Evolutionary conservation across 495 filamentous ascomycete species (phyloP), one percentile per base, ranked within the genome.

Genomic region (Barbatosphaeria neglecta): DNA sequence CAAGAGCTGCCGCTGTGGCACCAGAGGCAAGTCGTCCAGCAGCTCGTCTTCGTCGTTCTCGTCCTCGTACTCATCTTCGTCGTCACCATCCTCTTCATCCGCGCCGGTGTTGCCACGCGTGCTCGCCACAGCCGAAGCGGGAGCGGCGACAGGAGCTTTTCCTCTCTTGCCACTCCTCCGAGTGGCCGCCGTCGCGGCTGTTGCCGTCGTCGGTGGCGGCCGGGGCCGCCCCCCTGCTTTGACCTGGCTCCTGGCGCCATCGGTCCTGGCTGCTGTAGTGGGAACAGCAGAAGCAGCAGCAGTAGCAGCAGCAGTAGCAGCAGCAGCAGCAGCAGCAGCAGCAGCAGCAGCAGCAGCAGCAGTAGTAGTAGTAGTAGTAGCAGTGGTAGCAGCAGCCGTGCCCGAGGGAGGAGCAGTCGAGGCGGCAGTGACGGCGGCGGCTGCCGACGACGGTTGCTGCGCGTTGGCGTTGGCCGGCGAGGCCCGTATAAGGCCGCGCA

Each of bases 401-500:
- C 13, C n/a, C n/a, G n/a, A n/a, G 31, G 31, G 13, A 33, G 56
- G 51, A 22, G 61, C 48, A 6, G 51, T 6, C 19, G 38, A 11
- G 6, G 22, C 16, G 2, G 22, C 7, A 20, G 16, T 19, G 3
- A 49, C 43, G 25, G 28, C 35, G 41, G 22, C 43, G 22, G 25
- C 17, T n/a, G 43, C 19, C 18, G 44, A 23, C 19, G 54, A 44
- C 10, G 38, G 37, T 4, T 55, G 50, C 9, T 50, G 37, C 22
- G 57, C 52, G 22, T 58, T 57, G 10, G 63, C 60, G n/a, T n/a
- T n/a, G 15, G 54, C 53, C 15, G 62, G 60, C 9, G 56, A 46
- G 48, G 48, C 50, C 43, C 53, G 42, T 19, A 69, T 62, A 2
- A 94, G 70, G 19, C 79, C 75, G 52, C 82, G 73, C 9, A 95